Conservation (phyloP, 2,329 filamentous ascomycete species). For the Aspergillus costaricaensis region DNA sequence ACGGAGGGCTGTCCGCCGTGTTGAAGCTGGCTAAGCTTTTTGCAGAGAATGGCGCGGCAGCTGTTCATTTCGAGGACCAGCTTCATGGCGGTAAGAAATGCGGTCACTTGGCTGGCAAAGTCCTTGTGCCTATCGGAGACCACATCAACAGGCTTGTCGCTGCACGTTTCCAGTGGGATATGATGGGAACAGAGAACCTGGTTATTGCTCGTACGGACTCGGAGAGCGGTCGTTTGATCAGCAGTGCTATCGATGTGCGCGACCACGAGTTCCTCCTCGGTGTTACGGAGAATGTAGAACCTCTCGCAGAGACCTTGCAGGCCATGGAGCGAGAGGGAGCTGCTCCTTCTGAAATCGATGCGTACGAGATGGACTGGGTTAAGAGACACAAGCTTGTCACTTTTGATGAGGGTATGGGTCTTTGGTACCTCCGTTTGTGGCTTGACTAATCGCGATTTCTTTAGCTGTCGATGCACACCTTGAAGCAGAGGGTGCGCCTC, state of each 20-base stretch:
- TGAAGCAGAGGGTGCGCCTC: conserved; percentile 62
- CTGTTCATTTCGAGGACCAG: conserved; percentile 97
- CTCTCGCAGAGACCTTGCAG: conserved; percentile 85
- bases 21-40: conserved; percentile 97
- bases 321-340: conserved; percentile 83
- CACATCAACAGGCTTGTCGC: conserved; percentile 95
- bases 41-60: conserved; percentile 93
- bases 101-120: conserved; percentile 93
- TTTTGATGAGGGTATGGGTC: conserved; percentile 71
- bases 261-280: conserved; percentile 98
- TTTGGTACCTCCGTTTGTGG: background rate
- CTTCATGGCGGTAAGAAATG: conserved; percentile 98
- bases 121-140: conserved; percentile 88
- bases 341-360: conserved; percentile 76
- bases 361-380: conserved; percentile 84
- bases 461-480: conserved; percentile 74
- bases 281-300: conserved; percentile 73
- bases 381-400: conserved; percentile 81
- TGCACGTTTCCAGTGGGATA: conserved; percentile 94
- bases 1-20: conserved; percentile 88
- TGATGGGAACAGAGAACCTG: conserved; percentile 95
- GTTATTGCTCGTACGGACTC: conserved; percentile 95
- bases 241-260: conserved; percentile 85
- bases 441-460: background rate
- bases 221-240: conserved; percentile 87